Evolutionary conservation across 257 asterid genomes (phyloP).

Genomic region (Orobanche coerulescens): DNA sequence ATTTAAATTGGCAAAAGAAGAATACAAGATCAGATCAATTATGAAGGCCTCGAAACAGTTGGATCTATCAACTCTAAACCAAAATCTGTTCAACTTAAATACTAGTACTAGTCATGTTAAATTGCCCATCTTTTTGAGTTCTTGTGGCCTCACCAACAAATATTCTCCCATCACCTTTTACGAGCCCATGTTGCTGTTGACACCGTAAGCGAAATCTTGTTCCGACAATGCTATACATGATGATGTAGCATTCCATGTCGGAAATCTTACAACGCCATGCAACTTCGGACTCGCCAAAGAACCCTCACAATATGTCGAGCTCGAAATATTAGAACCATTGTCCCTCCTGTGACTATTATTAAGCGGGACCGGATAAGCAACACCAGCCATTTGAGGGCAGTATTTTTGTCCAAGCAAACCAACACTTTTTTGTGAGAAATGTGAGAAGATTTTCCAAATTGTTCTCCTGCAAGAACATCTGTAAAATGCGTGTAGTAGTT

Average conservation of each 20-base stretch:
- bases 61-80: not conserved
- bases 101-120: not conserved
- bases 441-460: slow-evolving; percentile 19
- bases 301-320: slow-evolving; percentile 16
- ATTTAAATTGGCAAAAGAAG: not conserved
- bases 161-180: slow-evolving; percentile 5
- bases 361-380: slow-evolving; percentile 22
- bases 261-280: slow-evolving; percentile 10
- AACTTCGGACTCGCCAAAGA: slow-evolving; percentile 14
- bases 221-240: slow-evolving; percentile 14
- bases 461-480: not conserved
- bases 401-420: slow-evolving; percentile 21
- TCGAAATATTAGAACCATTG: slow-evolving; percentile 21
- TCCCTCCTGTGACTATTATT: slow-evolving; percentile 22
- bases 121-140: slow-evolving; percentile 4
- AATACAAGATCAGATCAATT: not conserved
- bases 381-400: slow-evolving; percentile 1
- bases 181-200: not conserved
- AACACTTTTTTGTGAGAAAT: slow-evolving; percentile 13
- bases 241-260: slow-evolving; percentile 6
- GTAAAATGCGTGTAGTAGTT: too few species aligned
- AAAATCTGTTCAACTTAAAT: not conserved
- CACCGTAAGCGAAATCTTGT: not conserved
- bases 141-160: not conserved
- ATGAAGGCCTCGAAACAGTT: not conserved